Base-by-base conservation (phyloP, 768 basidiomycete species). In the Xerocomellus amylosporus region DNA sequence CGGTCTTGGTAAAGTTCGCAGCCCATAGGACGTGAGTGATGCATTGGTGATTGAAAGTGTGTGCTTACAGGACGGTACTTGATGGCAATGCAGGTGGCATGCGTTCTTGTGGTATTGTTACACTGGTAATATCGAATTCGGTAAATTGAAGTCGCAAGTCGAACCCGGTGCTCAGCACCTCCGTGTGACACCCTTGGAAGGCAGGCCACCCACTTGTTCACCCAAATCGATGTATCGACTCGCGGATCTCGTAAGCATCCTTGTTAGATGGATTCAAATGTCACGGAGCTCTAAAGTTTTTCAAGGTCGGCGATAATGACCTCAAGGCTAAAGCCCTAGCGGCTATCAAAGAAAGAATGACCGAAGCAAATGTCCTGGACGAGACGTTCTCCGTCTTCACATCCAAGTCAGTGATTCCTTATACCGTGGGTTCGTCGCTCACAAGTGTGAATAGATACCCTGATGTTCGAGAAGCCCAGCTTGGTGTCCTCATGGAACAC, bases 171-270 rank as follows among this genome's bases (percentile, higher is more conserved):
- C 15, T 40, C 44, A 15, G 2, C 38, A 12, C 22, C 15, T 42
- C 17, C 46, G 39, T 4, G 30, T 28, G 30, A 20, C 38, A n/a
- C 20, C 37, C 14, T 2, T 38, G 39, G 28, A 47, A 45, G 53
- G 53, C 12, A 40, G 37, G 4, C 49, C 52, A 36, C 60, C 60
- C 4, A 26, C 47, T 8, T 73, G 71, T 49, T 73, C 71, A 15
- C 71, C 73, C 9, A 73, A 73, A 60, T 74, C 73, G 0, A 73
- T 74, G 70, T 74, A 73, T 31, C 68, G 69, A 48, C 54, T 73
- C 0, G 71, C 73, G 6, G 46, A 61, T 22, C 69, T 71, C n/a
- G 73, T 70, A 22, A 54, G 58, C 2, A n/a, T 50, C 8, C 12
- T 31, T 28, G 24, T 20, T 8, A 26, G 8, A 36, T 26, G 6